Evolutionary conservation across 371 early-diverging fungal genomes (phyloP), one percentile per base, ranked within the genome.

Genomic region (Actinomortierella ambigua): DNA sequence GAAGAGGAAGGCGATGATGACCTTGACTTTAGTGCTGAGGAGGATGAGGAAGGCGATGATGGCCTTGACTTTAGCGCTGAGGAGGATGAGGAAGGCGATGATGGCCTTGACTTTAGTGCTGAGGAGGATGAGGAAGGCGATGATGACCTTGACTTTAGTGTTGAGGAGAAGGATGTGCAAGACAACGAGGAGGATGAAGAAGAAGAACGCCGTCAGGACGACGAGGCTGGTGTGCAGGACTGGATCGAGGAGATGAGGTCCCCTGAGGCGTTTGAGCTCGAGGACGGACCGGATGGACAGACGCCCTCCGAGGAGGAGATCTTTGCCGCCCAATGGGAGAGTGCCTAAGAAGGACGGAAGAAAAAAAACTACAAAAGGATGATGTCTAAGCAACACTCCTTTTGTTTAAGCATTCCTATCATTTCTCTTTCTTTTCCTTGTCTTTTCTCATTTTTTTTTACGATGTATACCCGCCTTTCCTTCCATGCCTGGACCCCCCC

Each of bases 191-290:
- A 68, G 22, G 60, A 68, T 26, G 57, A 57, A 44, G 53, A 67
- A 15, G 69, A 69, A 44, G 69, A 69, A 53, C 63, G 56, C 22
- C 63, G 69, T 24, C 41, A 63, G 41, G 69, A 69, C 24, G 56
- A 53, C 39, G 59, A 63, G 57, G 69, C 69, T 22, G 69, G 69
- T 20, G 47, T 69, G 1, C 53, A 60, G 60, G 69, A 69, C 42
- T 69, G 69, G 69, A 57, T 69, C 43, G 69, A 69, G 53, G 69
- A 69, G 29, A 69, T 69, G 69, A 69, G 59, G 60, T 63, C 63
- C 24, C 63, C 63, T 13, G 54, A 48, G 14, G 64, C 60, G 9
- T 11, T 22, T 48, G 11, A 22, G 15, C 48, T 22, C 48, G 48
- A 48, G 8, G 48, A 48, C 48, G 22, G 48, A 34, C 60, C 59